These are phyloP conservation scores for Sporisorium sorghi DNA, from an alignment of 1,284 basidiomycete genomes.

Conservation along the genomic window DNA sequence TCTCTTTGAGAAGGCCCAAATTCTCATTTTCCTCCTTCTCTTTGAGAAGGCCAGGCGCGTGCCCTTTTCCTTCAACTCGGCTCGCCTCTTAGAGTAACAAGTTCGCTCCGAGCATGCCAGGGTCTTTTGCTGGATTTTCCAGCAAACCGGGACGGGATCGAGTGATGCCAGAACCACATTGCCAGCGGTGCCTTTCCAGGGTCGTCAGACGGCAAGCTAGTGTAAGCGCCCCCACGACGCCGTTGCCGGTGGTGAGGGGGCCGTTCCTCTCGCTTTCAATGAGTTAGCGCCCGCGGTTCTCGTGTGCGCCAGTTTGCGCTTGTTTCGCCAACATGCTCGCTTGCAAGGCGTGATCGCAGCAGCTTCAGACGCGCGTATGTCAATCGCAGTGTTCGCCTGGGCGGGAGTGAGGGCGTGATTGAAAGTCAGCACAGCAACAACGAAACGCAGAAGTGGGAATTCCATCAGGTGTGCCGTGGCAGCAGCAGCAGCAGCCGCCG, in stretches of 20 bases:
- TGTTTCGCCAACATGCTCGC: no score
- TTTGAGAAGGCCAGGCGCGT: no score
- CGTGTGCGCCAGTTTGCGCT: no score
- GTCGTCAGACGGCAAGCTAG: not conserved
- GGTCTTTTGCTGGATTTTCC: not conserved
- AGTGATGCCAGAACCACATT: not conserved
- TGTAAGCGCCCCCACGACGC: not conserved
- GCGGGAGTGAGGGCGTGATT: not conserved
- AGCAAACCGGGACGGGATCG: not conserved
- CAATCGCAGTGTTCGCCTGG: no score
- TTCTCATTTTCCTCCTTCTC: no score
- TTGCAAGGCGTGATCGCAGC: no score
- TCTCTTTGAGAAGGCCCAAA: no score
- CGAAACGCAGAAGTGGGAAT: not conserved
- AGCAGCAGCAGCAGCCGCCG: not conserved
- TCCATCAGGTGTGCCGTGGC: no score
- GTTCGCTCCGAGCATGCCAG: conserved; percentile 3
- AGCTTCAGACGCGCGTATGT: no score
- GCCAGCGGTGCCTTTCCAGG: not conserved
- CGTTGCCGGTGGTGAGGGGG: not conserved
- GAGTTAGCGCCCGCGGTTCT: no score
- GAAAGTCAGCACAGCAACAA: not conserved
- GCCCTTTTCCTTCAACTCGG: no score
- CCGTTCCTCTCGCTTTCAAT: conserved; percentile 10
- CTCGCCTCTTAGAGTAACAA: no score